Evolutionary conservation across 371 early-diverging fungal species (phyloP), one percentile per base, ranked within the genome.

Genomic region (Rhizopus stolonifer): DNA sequence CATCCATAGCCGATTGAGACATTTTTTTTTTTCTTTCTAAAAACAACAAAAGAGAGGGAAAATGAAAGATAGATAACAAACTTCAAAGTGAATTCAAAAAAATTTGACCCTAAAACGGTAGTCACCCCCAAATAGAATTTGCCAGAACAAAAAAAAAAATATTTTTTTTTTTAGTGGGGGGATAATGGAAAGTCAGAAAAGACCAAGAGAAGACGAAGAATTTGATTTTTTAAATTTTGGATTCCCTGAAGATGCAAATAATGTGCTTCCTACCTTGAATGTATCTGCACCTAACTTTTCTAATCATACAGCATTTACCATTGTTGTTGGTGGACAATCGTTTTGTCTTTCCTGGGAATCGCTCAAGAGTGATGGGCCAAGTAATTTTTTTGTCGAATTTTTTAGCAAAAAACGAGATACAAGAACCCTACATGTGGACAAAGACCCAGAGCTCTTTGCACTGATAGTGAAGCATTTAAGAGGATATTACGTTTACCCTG

Each of bases 401-500:
- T 74, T 74, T 34, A 39, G 54, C 31, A 58, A 54, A 51, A 72
- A 57, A 50, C 74, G 49, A 42, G 42, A 32, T 18, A 53, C 64
- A 24, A 74, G 52, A 19, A 62, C 54, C 7, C 65, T 85, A 70
- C 71, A 82, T 53, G 66, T 85, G 55, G 81, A 85, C 51, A 69
- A 84, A 26, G 81, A 81, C 49, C 74, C 83, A 18, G 75, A 75
- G 15, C 69, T 69, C 2, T 85, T 85, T 66, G 67, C 70, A 25
- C 57, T 77, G 18, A 74, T 85, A 58, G 77, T 78, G 34, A 77
- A 75, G 42, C 80, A 83, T 64, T 63, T 85, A 49, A 74, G 82
- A 42, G 85, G 85, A 13, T 85, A 85, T 49, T 72, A 75, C 57
- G 61, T 83, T 24, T 66, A 67, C 19, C 77, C 83, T 1, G 57